Base-by-base conservation (phyloP, 2,329 filamentous ascomycete genomes). In the Clathrospora elynae region DNA sequence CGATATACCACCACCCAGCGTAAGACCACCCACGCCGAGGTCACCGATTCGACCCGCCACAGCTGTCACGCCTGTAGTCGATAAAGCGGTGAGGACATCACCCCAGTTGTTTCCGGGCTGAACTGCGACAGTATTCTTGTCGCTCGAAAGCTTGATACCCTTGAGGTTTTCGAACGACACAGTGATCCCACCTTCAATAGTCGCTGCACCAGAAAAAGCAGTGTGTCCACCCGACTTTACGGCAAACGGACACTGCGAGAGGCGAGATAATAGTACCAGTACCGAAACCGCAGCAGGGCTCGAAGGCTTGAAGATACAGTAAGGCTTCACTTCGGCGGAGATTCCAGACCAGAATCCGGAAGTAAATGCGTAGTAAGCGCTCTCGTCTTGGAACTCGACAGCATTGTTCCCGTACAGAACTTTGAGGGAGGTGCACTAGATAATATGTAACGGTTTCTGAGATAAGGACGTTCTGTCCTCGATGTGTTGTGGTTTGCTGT, bases 191-290 rank as follows among this genome's bases (percentile, higher is more conserved):
- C 59, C 57, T 2, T 68, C 57, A 20, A 75, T 73, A 33, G 68
- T 73, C 12, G 71, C 71, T 5, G 67, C 64, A 10, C 73, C 72
- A 0, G 63, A 54, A 42, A 67, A 67, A 3, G 55, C 51, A 19
- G 35, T 63, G 42, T 77, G 74, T 3, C 75, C 74, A 26, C 74
- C 74, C 23, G 69, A 67, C 34, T 71, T 73, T 4, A 76, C 64
- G 2, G 72, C 71, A 43, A 75, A 74, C 66, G 56, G 56, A 26
- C 60, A 66, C 22, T 55, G 36, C 1, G 48, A 45, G 1, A 55
- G 34, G 8, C 51, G 49, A n/a, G 46, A 49, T 3, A 32, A 2
- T 2, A 59, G 37, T 4, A 60, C 43, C 6, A 51, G 6, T 6
- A 42, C 46, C 0, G 57, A 55, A 2, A 61, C 46, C 2, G 48